Evolutionary conservation across 108 stramenopile species (phyloP).

Genomic region (Bacterosira constricta): DNA sequence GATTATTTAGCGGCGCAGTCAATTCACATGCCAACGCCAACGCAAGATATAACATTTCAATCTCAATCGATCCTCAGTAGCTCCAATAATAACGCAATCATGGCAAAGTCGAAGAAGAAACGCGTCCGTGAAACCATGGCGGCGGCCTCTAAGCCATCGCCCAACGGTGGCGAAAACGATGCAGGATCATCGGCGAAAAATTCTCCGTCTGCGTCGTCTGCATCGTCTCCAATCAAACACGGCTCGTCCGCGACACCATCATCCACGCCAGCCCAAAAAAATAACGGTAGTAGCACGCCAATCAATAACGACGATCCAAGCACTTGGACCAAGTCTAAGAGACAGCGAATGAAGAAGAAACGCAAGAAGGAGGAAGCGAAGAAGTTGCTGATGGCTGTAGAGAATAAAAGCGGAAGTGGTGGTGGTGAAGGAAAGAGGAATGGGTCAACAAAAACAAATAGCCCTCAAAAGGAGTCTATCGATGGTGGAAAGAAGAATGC

Average conservation of each 20-base stretch:
- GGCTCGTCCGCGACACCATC: not conserved
- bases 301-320: slow-evolving; percentile 22
- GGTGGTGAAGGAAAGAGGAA: not conserved
- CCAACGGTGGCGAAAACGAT: not conserved
- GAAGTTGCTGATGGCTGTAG: slow-evolving; percentile 1
- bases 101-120: slow-evolving; percentile 1
- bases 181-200: no score
- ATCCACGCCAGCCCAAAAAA: not conserved
- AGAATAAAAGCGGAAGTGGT: not conserved
- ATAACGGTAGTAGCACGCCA: not conserved
- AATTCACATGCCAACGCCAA: no score
- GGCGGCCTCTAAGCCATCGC: not conserved
- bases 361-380: slow-evolving; percentile 41
- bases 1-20: no score
- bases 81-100: not conserved
- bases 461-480: not conserved
- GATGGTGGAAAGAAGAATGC: not conserved
- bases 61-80: no score
- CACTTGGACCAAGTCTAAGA: slow-evolving; percentile 51
- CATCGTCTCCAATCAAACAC: not conserved
- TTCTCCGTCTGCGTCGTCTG: not conserved
- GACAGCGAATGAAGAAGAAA: slow-evolving; percentile 41
- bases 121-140: not conserved
- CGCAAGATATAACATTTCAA: no score
- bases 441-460: not conserved